phyloP scores from a whole-genome alignment of 2,329 filamentous ascomycete species.

The Pseudocercospora pini-densiflorae region DNA sequence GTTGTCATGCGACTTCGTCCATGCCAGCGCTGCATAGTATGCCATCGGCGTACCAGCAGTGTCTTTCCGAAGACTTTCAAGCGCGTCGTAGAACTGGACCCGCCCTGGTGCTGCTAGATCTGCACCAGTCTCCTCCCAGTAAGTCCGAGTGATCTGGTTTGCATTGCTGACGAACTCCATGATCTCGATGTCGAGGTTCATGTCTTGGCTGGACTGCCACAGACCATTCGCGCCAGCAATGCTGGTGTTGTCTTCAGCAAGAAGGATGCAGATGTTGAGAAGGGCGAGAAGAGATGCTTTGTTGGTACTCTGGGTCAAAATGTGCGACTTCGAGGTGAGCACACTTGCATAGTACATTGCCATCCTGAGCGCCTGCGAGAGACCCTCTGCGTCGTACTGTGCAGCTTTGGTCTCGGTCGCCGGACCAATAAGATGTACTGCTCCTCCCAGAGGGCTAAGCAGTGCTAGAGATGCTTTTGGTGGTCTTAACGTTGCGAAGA shows the following conservation, averaged over 20 bases:
- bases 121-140: conserved; percentile 31
- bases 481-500: conserved; percentile 60
- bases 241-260: conserved; percentile 65
- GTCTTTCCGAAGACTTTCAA: conserved; percentile 19
- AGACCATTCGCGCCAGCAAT: conserved; percentile 60
- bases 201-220: conserved; percentile 44
- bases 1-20: conserved; percentile 43
- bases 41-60: conserved; percentile 24
- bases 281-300: conserved; percentile 53
- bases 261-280: conserved; percentile 58
- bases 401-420: conserved; percentile 28
- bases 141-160: conserved; percentile 52
- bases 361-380: conserved; percentile 76
- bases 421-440: conserved; percentile 64
- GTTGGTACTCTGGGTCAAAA: conserved; percentile 37
- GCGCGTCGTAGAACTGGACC: conserved; percentile 5
- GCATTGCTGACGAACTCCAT: conserved; percentile 58
- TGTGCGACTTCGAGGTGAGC: conserved; percentile 45
- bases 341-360: conserved; percentile 70
- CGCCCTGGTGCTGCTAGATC: neutral
- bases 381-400: conserved; percentile 66
- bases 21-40: conserved; percentile 51
- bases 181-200: conserved; percentile 57
- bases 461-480: conserved; percentile 72
- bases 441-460: conserved; percentile 72